Evolutionary conservation across 2,329 filamentous ascomycete species (phyloP), one percentile per base, ranked within the genome.

Genomic region (Epichloe festucae): DNA sequence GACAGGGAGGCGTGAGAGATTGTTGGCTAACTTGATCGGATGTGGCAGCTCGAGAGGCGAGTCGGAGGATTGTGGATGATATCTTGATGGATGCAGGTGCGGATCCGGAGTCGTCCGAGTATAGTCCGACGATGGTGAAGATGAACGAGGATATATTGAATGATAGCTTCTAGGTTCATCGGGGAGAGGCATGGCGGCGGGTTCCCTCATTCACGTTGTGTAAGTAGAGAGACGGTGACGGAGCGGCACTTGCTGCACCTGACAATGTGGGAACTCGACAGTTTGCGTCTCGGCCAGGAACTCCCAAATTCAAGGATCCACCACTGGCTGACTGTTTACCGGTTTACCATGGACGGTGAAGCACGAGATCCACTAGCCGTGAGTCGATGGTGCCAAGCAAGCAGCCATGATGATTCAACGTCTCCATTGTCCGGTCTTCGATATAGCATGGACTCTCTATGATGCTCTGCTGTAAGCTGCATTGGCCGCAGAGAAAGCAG

Each of bases 31-130:
- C 5, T 38, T 42, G 19, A 15, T 40, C 45, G 34, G 5, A 10
- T 44, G 31, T 21, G 11, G 52, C 47, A 84, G 87, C 88, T 34
- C 79, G 85, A 51, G 87, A 93, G 66, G 88, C 88, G 4, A 90
- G 86, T 61, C 84, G 78, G 64, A 78, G 82, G 52, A 91, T 94
- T 53, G 87, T 94, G 0, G 84, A 89, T 49, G 86, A 91, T 61
- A 77, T 94, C 46, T 70, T 93, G 6, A 68, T 85, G 43, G 88
- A 87, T 42, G 88, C 87, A 4, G 87, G 87, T 2, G 84, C 77
- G 4, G 76, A 79, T 51, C 63, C 62, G 4, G 73, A 76, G 50
- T 74, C 72, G 23, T 70, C 71, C 2, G 78, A 82, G 60, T 78
- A 81, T 60, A 84, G 80, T 57, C 81, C 81, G 3, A 81, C 78